phyloP scores from a whole-genome alignment of 2,329 filamentous ascomycete genomes.

The Penicillium oxalicum region DNA sequence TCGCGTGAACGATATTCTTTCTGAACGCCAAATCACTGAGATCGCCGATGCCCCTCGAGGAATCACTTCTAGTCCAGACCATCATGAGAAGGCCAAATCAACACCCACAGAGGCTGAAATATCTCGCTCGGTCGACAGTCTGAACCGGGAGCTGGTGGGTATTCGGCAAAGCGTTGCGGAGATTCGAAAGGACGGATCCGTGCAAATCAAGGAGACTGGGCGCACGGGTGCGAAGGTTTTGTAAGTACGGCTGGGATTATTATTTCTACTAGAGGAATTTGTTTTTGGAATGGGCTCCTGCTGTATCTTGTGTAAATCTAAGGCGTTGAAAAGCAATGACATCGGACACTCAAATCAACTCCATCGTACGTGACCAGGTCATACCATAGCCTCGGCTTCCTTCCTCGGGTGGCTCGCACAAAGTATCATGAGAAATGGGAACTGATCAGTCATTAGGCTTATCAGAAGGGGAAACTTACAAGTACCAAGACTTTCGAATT shows the following conservation, averaged over 20 bases:
- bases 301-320: conserved; percentile 21
- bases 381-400: background rate
- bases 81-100: conserved; percentile 34
- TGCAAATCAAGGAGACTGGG: conserved; percentile 50
- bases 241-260: conserved; percentile 1
- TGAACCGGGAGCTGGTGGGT: conserved; percentile 28
- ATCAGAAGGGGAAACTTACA: too few relatives aligned
- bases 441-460: too few relatives aligned
- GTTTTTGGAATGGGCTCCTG: conserved; percentile 9
- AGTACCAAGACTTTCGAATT: too few relatives aligned
- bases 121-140: conserved; percentile 24
- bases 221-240: conserved; percentile 9
- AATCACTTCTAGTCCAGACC: conserved; percentile 51
- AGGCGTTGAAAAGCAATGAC: conserved; percentile 13
- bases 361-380: conserved; percentile 2
- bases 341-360: conserved; percentile 9
- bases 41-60: conserved; percentile 78
- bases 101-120: conserved; percentile 22
- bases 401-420: background rate
- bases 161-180: conserved; percentile 44
- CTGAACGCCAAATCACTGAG: conserved; percentile 75
- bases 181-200: conserved; percentile 57
- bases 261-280: conserved; percentile 13
- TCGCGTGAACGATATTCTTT: conserved; percentile 70
- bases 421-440: too few relatives aligned